phyloP scores from a whole-genome alignment of 2,329 filamentous ascomycete species.

The Bertia moriformis region DNA sequence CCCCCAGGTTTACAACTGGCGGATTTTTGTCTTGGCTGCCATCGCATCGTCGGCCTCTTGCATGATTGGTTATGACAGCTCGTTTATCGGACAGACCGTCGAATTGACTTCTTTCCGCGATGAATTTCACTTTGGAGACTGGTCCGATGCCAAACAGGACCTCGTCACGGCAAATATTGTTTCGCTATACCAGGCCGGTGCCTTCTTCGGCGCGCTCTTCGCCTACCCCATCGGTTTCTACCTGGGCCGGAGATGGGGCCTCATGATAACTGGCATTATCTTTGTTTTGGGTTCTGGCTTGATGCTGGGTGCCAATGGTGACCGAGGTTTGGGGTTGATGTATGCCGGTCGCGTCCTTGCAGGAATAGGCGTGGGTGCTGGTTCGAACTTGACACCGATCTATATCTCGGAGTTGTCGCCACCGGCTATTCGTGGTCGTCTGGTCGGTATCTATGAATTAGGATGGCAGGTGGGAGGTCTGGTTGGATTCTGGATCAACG shows the following conservation, averaged over 20 bases:
- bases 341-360: slow-evolving; percentile 48
- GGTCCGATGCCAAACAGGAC: slow-evolving; percentile 30
- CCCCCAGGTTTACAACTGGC: slow-evolving; percentile 43
- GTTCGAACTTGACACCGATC: slow-evolving; percentile 47
- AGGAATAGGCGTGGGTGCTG: slow-evolving; percentile 47
- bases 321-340: slow-evolving; percentile 48
- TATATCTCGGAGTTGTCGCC: slow-evolving; percentile 47
- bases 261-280: slow-evolving; percentile 43
- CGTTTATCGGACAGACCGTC: slow-evolving; percentile 68
- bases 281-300: slow-evolving; percentile 60
- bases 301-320: slow-evolving; percentile 52
- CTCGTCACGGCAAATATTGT: slow-evolving; percentile 63
- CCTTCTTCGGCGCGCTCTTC: slow-evolving; percentile 66
- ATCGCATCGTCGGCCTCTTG: slow-evolving; percentile 40
- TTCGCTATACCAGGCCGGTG: slow-evolving; percentile 68
- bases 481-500: slow-evolving; percentile 51
- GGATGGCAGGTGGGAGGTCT: slow-evolving; percentile 50
- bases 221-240: slow-evolving; percentile 54
- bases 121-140: slow-evolving; percentile 50
- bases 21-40: slow-evolving; percentile 36
- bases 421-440: slow-evolving; percentile 46
- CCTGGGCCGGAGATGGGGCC: slow-evolving; percentile 49
- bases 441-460: slow-evolving; percentile 54
- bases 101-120: slow-evolving; percentile 52
- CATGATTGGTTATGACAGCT: slow-evolving; percentile 50